Base-by-base conservation (phyloP, 148 eudicot genomes). In the Vaccinium corymbosum region DNA sequence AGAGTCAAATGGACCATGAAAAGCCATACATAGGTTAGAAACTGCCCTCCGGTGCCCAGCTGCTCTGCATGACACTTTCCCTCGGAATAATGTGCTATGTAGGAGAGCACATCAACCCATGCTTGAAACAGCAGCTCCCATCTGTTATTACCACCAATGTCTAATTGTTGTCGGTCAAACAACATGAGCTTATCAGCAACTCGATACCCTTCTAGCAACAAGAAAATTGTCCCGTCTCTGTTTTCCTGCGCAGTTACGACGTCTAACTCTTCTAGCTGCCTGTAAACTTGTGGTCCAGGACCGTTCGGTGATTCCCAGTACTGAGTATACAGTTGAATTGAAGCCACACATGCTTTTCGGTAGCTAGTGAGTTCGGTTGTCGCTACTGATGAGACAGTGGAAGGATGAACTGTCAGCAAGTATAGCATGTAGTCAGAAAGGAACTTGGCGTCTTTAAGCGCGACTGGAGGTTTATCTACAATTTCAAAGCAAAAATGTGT, bases 71-170 rank as follows among this genome's bases (percentile, higher is more conserved):
- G 80, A 20, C 27, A 11, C 50, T 77, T 25, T 46, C 80, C 80
- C 53, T 77, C 10, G 29, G 57, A 0, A 19, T 77, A 3, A 2
- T 3, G 2, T 77, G 80, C 80, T 5, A 56, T 13, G 22, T 13
- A 77, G 25, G 29, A 77, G 51, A 77, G 80, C 57, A 77, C 32
- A 49, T 77, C 80, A 16, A 77, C 16, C 80, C 80, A 77, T 25
- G 49, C 22, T 27, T 6, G 25, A 6, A 77, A 77, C 80, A 77
- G 17, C 53, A 25, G 3, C 51, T 77, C 32, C 80, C 80, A 77
- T 46, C 7, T 77, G n/a, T 46, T n/a, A 46, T 76, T 32, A 9
- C 8, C 79, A 3, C 19, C 32, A 0, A 5, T 2, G 0, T 20
- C 50, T 17, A 0, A 8, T n/a, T 20, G 25, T 46, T 53, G 56